Conservation (phyloP, 2,329 filamentous ascomycete species). For the Aspergillus alliaceus region DNA sequence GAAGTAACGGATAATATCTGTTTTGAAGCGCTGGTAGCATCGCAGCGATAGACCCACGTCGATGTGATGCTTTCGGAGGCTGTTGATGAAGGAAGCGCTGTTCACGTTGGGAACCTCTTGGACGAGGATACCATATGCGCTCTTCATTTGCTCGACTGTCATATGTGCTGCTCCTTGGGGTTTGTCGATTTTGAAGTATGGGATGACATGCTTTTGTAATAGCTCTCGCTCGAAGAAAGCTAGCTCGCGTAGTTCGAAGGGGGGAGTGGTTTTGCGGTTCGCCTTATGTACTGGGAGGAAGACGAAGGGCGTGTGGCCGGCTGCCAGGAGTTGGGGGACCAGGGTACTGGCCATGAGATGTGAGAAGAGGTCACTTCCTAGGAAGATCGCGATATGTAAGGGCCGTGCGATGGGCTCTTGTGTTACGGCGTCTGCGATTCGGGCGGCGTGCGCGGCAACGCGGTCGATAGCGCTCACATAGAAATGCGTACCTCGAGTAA, state of each 20-base stretch:
- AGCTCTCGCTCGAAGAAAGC: slow-evolving; percentile 8
- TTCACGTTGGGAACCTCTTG: neutral
- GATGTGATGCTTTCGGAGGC: slow-evolving; percentile 4
- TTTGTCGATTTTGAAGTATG: neutral
- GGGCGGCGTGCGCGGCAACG: slow-evolving; percentile 7
- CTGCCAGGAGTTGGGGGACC: slow-evolving; percentile 6
- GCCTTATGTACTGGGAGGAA: slow-evolving; percentile 6
- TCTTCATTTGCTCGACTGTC: slow-evolving; percentile 1
- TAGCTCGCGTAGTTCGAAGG: slow-evolving; percentile 4
- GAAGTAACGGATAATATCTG: slow-evolving; percentile 4
- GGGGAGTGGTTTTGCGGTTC: neutral
- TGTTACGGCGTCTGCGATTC: slow-evolving; percentile 8
- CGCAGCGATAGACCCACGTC: slow-evolving; percentile 8
- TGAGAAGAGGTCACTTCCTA: slow-evolving; percentile 7
- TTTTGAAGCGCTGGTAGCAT: slow-evolving; percentile 1
- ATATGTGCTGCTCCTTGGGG: neutral
- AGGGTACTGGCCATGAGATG: slow-evolving; percentile 8
- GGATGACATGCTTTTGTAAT: slow-evolving; percentile 2
- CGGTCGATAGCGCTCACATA: slow-evolving; percentile 12
- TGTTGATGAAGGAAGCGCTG: neutral
- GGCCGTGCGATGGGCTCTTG: slow-evolving; percentile 3
- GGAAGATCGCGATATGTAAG: slow-evolving; percentile 8
- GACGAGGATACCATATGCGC: slow-evolving; percentile 5
- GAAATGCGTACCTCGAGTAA: slow-evolving; percentile 11
- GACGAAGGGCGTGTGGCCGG: slow-evolving; percentile 12